A percentile compares a stretch with the other conserved stretches of the same genome.
These are phyloP conservation scores for Eucalyptus sp. DNA, from an alignment of 345 rosid genomes.

Conservation along the genomic window DNA sequence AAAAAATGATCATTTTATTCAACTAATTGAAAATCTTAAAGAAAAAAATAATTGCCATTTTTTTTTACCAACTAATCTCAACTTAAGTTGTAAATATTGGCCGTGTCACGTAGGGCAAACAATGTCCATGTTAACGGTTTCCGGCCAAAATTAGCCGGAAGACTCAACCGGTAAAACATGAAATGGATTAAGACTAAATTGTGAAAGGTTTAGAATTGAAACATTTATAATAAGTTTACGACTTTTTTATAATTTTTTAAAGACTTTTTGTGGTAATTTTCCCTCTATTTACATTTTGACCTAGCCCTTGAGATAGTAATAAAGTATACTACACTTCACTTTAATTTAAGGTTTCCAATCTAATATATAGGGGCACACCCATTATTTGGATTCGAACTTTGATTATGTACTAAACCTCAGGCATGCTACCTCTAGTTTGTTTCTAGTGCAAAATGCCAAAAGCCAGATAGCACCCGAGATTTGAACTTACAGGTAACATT, in stretches of 20 bases:
- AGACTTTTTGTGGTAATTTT: neutral
- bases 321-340: neutral
- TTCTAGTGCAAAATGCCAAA: neutral
- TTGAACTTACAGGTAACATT: neutral
- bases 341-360: neutral
- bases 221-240: neutral
- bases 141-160: accelerated
- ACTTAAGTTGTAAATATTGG: neutral
- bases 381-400: neutral
- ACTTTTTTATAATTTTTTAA: no score
- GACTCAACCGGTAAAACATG: neutral
- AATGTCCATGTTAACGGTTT: neutral
- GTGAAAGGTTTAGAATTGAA: no score
- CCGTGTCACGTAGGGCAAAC: neutral
- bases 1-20: neutral
- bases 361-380: neutral
- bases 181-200: no score
- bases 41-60: neutral
- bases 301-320: neutral
- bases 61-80: neutral
- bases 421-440: neutral
- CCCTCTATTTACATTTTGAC: neutral
- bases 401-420: neutral
- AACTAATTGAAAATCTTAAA: neutral
- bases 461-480: neutral